Conservation (phyloP, 495 filamentous ascomycete species). For the Hypoxylon intermedium region DNA sequence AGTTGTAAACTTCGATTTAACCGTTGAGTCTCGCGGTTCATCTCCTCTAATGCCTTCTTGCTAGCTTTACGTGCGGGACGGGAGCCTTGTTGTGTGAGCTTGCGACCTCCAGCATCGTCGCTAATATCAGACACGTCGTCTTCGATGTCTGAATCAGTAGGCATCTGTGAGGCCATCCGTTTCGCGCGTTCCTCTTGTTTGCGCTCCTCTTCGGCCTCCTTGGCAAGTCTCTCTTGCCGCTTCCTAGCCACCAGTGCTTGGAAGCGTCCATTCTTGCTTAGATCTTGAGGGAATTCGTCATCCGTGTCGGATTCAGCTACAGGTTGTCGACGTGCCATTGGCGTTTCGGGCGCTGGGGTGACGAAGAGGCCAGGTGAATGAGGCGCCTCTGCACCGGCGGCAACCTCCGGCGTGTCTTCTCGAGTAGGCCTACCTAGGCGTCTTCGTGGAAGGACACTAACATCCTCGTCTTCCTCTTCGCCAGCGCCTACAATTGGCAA, state of each 20-base stretch:
- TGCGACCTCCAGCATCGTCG: slow-evolving; percentile 63
- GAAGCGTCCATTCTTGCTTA: slow-evolving; percentile 64
- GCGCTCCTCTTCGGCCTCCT: slow-evolving; percentile 62
- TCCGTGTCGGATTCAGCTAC: slow-evolving; percentile 52
- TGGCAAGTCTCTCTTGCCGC: slow-evolving; percentile 70
- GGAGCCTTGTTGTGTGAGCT: slow-evolving; percentile 64
- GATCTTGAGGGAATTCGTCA: slow-evolving; percentile 53
- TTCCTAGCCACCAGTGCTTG: slow-evolving; percentile 74
- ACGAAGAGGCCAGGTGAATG: slow-evolving; percentile 50
- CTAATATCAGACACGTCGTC: slow-evolving; percentile 58
- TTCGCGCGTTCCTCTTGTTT: slow-evolving; percentile 59
- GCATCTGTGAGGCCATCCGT: slow-evolving; percentile 41
- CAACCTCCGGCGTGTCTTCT: slow-evolving; percentile 44
- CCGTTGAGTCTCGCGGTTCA: slow-evolving; percentile 90
- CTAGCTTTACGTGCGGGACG: slow-evolving; percentile 84
- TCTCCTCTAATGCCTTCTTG: slow-evolving; percentile 96
- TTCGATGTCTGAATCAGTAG: slow-evolving; percentile 49
- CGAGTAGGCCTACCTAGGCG: slow-evolving; percentile 42
- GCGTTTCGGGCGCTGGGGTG: slow-evolving; percentile 45
- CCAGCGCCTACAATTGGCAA: slow-evolving; percentile 23
- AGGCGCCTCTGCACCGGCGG: slow-evolving; percentile 14
- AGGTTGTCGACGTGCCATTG: slow-evolving; percentile 13
- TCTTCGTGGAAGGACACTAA: slow-evolving; percentile 40
- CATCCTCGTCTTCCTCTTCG: slow-evolving; percentile 43
- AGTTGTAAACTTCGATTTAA: slow-evolving; percentile 89